Conservation (phyloP, 2,329 filamentous ascomycete species). For the Xenosphaeropsis pyriputrescens region DNA sequence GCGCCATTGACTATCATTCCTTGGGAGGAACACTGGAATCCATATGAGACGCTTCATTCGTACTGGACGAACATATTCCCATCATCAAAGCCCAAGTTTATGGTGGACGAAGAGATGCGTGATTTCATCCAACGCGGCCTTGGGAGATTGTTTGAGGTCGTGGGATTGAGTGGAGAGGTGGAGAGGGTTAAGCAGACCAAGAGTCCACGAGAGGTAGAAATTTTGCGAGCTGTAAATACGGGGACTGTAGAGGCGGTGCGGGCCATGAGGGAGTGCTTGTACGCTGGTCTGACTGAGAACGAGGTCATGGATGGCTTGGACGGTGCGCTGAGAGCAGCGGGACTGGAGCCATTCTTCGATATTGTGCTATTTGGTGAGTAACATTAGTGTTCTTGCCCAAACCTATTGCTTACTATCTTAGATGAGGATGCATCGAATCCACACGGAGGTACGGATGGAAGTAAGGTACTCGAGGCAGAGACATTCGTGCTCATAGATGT, state of each 20-base stretch:
- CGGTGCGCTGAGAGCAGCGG: slow-evolving; percentile 32
- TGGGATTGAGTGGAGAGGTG: slow-evolving; percentile 35
- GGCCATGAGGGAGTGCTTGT: slow-evolving; percentile 39
- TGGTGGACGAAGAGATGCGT: slow-evolving; percentile 50
- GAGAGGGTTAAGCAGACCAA: slow-evolving; percentile 46
- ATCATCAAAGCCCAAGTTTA: slow-evolving; percentile 24
- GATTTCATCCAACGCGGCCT: slow-evolving; percentile 47
- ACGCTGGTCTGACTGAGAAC: slow-evolving; percentile 39
- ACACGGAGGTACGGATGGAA: slow-evolving; percentile 24
- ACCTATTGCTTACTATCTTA: not conserved
- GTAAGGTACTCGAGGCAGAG: slow-evolving; percentile 33
- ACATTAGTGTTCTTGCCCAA: no score
- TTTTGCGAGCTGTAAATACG: slow-evolving; percentile 46
- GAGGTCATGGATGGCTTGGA: slow-evolving; percentile 40
- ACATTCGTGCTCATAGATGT: slow-evolving; percentile 50
- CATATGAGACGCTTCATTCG: slow-evolving; percentile 36
- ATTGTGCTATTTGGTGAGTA: slow-evolving; percentile 40
- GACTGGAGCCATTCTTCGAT: slow-evolving; percentile 44
- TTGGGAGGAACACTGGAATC: slow-evolving; percentile 53
- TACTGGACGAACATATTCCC: slow-evolving; percentile 14
- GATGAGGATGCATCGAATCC: slow-evolving; percentile 24
- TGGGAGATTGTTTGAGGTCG: slow-evolving; percentile 32
- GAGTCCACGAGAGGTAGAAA: slow-evolving; percentile 36
- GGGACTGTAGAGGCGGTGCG: slow-evolving; percentile 46
- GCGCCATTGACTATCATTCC: slow-evolving; percentile 35